Base-by-base conservation (phyloP, 1,284 basidiomycete genomes). In the Albatrellus sp. region DNA sequence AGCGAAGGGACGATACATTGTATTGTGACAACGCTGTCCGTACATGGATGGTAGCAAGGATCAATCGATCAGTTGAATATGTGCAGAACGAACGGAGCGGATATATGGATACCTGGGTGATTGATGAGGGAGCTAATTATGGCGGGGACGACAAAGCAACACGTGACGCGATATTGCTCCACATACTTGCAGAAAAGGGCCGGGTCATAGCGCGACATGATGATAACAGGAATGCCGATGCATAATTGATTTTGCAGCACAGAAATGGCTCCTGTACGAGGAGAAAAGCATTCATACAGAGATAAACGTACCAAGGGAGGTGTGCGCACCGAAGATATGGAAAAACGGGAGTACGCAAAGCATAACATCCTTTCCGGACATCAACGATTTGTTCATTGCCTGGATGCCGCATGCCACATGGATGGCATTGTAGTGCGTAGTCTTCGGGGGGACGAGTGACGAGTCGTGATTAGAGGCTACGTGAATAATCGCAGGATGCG, bases 71-170 rank as follows among this genome's bases (percentile, higher is more conserved):
- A n/a, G n/a, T n/a, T n/a, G n/a, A 24, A 7, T 7, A 24, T 24
- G 24, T 24, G 19, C 2, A 13, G 11, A 17, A 6, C 33, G 28
- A 28, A 31, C 14, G 24, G 8, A n/a, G 14, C 65, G n/a, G n/a
- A n/a, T n/a, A n/a, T n/a, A n/a, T n/a, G n/a, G n/a, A 30, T 51
- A 76, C 78, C 74, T 14, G 75, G 70, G 53, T 82, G 78, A 42
- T 75, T 75, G 1, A 78, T 67, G 19, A 91, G 67, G 1, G 77
- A 68, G 5, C 94, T 77, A 4, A 91, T 65, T 38, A 96, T 79
- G 0, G 91, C 91, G 0, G 92, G 91, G 0, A 94, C 91, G 37
- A 93, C 69, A 7, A 90, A 64, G 0, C 71, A 57, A 34, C 63
- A 44, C 0, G 82, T 83, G 44, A 80, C 69, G 43, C 68, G 72